Conservation (phyloP, 2,329 filamentous ascomycete species). For the Trichoderma semiorbis region DNA sequence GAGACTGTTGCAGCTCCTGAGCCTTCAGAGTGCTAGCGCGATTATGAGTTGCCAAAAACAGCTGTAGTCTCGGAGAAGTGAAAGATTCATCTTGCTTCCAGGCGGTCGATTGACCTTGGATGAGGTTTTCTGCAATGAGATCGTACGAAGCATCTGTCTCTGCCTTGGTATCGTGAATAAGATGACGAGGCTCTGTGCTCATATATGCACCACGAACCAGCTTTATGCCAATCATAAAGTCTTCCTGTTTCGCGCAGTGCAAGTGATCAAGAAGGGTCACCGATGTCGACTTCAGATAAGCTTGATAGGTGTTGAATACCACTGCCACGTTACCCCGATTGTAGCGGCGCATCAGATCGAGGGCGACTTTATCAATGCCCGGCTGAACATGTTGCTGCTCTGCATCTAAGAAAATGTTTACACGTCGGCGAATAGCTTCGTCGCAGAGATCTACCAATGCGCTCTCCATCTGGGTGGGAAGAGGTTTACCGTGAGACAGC, state of each 20-base stretch:
- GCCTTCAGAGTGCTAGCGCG: conserved; percentile 39
- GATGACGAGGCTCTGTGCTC: conserved; percentile 42
- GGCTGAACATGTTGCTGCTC: conserved; percentile 44
- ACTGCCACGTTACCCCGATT: conserved; percentile 37
- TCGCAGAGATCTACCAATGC: conserved; percentile 41
- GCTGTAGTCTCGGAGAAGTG: conserved; percentile 42
- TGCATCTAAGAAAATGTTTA: conserved; percentile 45
- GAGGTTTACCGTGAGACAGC: conserved; percentile 32
- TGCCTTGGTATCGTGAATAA: conserved; percentile 53
- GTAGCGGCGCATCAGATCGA: conserved; percentile 37
- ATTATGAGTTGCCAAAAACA: conserved; percentile 56
- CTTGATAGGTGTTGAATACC: conserved; percentile 54
- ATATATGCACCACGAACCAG: conserved; percentile 57
- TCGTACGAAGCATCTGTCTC: conserved; percentile 53
- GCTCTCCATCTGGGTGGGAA: conserved; percentile 40
- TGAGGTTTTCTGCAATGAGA: conserved; percentile 43
- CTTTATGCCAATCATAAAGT: conserved; percentile 54
- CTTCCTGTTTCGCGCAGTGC: conserved; percentile 39
- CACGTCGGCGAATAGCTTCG: conserved; percentile 29
- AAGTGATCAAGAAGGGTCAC: conserved; percentile 44
- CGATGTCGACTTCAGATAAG: conserved; percentile 50
- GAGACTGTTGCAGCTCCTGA: conserved; percentile 38
- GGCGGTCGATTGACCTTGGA: conserved; percentile 34
- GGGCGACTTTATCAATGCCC: conserved; percentile 33
- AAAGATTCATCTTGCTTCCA: conserved; percentile 17